These are phyloP conservation scores for Candida albicans DNA, from an alignment of 1,139 yeast species.

Conservation along the genomic window DNA sequence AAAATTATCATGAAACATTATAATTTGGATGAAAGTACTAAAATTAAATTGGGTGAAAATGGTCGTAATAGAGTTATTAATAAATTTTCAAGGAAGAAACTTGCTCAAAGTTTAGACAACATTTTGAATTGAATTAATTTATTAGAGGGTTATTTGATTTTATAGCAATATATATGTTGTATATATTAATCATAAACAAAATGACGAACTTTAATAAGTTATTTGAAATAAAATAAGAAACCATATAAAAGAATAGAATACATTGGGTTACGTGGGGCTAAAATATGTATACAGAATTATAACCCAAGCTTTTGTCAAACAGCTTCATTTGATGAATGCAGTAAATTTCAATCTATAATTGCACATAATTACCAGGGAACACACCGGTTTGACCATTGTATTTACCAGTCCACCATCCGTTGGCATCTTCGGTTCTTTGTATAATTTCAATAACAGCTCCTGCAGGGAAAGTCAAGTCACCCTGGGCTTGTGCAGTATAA, in stretches of 20 bases:
- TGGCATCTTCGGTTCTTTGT: constrained; percentile 76
- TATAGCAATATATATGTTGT: background rate
- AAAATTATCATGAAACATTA: constrained; percentile 49
- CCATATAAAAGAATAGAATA: too few species aligned
- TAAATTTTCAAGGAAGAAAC: constrained; percentile 43
- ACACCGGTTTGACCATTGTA: constrained; percentile 84
- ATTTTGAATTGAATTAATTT: background rate
- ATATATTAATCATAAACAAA: too few species aligned
- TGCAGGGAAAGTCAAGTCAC: constrained; percentile 83
- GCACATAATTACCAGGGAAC: constrained; percentile 96
- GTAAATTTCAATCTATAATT: constrained; percentile 29
- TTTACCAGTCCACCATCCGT: constrained; percentile 99
- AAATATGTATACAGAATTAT: background rate
- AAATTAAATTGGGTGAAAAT: constrained; percentile 40
- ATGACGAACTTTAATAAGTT: too few species aligned
- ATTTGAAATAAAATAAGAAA: too few species aligned
- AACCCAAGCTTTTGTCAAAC: too few species aligned
- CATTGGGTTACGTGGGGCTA: too few species aligned
- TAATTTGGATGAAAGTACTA: constrained; percentile 29
- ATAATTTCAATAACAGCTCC: constrained; percentile 85
- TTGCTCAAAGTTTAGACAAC: background rate
- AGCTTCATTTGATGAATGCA: background rate
- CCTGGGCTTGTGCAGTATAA: constrained; percentile 82
- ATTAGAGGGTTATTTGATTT: too few species aligned
- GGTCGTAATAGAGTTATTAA: constrained; percentile 54